Base-by-base conservation (phyloP, 148 eudicot species). In the Cornus controversa region DNA sequence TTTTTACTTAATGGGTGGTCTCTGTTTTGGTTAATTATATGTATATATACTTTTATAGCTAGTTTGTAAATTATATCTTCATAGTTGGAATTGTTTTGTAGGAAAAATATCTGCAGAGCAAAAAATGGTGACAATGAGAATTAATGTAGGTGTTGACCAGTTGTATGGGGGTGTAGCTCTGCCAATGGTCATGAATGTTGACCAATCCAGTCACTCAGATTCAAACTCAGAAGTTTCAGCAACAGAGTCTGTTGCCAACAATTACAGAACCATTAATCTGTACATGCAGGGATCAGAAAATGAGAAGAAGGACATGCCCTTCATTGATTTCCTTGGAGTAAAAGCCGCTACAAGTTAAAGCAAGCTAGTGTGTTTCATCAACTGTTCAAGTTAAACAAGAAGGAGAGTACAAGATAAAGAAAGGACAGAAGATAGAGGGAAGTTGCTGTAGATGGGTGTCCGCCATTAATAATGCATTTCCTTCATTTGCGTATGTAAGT, bases 311-410 rank as follows among this genome's bases (percentile, higher is more conserved):
- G 78, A 71, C 31, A 54, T 75, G 15, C 58, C 66, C 67, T 82
- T 85, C 85, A 75, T 85, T 79, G 87, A 85, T 85, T 85, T 85
- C 67, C 87, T 85, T 66, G 85, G 85, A 69, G 85, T 85, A 68
- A 85, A 85, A 54, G 36, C 81, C 79, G 73, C 67, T 70, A 60
- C 71, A 54, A 15, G 29, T 45, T 70, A 60, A 31, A 31, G 34
- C 34, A 31, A 31, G 34, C 34, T 2, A 31, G 34, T 5, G n/a
- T n/a, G n/a, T n/a, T n/a, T n/a, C n/a, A n/a, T 31, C 34, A 2
- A 0, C 57, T 50, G 20, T 27, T 14, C 15, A n/a, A 22, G 15
- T 23, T 2, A 24, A 10, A n/a, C n/a, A 18, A 20, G 3, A 36
- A 3, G 6, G 29, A 45, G 1, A 47, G 27, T 13, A 50, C 18